phyloP scores from a whole-genome alignment of 2,329 filamentous ascomycete genomes.

The Tolypocladium endophyticum region DNA sequence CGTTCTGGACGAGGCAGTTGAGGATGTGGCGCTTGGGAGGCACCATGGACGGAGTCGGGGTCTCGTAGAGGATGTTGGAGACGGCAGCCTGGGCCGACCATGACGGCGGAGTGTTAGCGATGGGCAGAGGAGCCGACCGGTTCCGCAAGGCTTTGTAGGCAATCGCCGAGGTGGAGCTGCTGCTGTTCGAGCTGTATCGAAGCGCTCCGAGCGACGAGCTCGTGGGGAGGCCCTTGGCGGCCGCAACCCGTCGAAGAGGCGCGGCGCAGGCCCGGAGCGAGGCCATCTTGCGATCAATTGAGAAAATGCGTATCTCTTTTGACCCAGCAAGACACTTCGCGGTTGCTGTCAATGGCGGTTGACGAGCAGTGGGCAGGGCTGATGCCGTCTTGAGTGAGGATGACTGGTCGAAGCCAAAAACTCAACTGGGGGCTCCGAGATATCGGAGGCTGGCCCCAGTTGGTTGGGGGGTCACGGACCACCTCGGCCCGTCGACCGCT shows the following conservation, averaged over 20 bases:
- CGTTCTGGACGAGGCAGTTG: slow-evolving; percentile 98
- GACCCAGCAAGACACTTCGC: neutral
- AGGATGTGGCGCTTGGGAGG: slow-evolving; percentile 92
- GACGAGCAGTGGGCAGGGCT: neutral
- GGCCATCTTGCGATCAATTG: slow-evolving; percentile 25
- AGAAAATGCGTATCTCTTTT: neutral
- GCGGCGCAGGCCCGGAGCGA: slow-evolving; percentile 32
- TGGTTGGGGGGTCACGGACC: neutral
- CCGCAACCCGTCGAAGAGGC: slow-evolving; percentile 25
- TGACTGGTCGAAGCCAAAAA: slow-evolving; percentile 1
- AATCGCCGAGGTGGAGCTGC: slow-evolving; percentile 79
- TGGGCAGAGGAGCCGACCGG: slow-evolving; percentile 75
- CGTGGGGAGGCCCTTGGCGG: slow-evolving; percentile 16
- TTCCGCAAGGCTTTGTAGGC: slow-evolving; percentile 96
- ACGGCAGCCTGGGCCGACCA: slow-evolving; percentile 92
- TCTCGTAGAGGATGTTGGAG: slow-evolving; percentile 98
- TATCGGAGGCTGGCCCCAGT: slow-evolving; percentile 7
- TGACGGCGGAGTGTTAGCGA: slow-evolving; percentile 61
- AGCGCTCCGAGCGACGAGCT: slow-evolving; percentile 15
- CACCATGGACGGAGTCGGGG: slow-evolving; percentile 68
- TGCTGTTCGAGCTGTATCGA: slow-evolving; percentile 33
- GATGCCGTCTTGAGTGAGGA: neutral
- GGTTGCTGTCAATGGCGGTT: slow-evolving; percentile 1
- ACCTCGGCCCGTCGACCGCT: neutral
- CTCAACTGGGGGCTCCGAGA: slow-evolving; percentile 8